Evolutionary conservation across 768 basidiomycete genomes (phyloP).

Genomic region (Erythrobasidium yunnanense): DNA sequence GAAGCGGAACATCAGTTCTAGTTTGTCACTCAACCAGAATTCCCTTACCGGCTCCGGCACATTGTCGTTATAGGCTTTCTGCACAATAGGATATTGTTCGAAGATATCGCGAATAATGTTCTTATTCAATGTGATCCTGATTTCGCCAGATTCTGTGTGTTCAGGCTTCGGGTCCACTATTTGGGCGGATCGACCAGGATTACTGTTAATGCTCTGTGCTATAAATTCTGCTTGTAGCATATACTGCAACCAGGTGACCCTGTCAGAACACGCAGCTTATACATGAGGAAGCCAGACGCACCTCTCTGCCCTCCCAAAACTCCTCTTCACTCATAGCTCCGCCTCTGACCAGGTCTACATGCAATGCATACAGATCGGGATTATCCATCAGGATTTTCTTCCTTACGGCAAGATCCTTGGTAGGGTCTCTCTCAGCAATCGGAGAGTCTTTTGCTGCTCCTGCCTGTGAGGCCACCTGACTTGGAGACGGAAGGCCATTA

Average conservation of each 20-base stretch:
- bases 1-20: slow-evolving; percentile 14
- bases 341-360: slow-evolving; percentile 74
- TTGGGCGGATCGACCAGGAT: slow-evolving; percentile 51
- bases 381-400: slow-evolving; percentile 69
- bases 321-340: slow-evolving; percentile 81
- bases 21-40: background rate
- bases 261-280: slow-evolving; percentile 50
- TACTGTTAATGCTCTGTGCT: slow-evolving; percentile 41
- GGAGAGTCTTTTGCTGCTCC: slow-evolving; percentile 11
- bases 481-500: slow-evolving; percentile 5
- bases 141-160: slow-evolving; percentile 69
- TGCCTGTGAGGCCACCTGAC: background rate
- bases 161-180: slow-evolving; percentile 79
- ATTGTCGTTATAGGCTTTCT: slow-evolving; percentile 81
- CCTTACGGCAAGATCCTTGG: slow-evolving; percentile 45
- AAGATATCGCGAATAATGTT: slow-evolving; percentile 92
- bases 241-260: slow-evolving; percentile 38
- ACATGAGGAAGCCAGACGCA: background rate
- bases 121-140: slow-evolving; percentile 79
- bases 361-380: slow-evolving; percentile 65
- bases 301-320: slow-evolving; percentile 92
- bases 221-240: slow-evolving; percentile 40
- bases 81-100: slow-evolving; percentile 91
- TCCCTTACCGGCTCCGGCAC: slow-evolving; percentile 66
- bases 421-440: background rate